phyloP scores from a whole-genome alignment of 192 early-diverging fungal genomes.

The Coemansia guatemalensis region DNA sequence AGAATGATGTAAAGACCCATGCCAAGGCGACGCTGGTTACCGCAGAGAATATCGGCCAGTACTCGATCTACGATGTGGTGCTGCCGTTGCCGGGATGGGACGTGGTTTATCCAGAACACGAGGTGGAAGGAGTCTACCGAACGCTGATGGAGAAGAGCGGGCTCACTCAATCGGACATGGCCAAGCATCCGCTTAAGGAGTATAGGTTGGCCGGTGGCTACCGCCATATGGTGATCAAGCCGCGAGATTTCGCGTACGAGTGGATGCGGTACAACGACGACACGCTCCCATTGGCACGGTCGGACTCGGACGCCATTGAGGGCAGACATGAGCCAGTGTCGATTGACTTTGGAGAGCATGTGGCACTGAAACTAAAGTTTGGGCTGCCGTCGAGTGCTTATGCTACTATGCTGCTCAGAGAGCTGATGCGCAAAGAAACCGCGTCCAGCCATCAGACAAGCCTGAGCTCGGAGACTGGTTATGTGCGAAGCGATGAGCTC shows the following conservation, averaged over 20 bases:
- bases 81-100: constrained; percentile 85
- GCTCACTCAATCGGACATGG: constrained; percentile 67
- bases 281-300: constrained; percentile 55
- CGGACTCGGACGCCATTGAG: constrained; percentile 64
- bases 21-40: constrained; percentile 59
- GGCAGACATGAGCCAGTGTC: constrained; percentile 45
- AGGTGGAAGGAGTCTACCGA: constrained; percentile 63
- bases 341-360: constrained; percentile 61
- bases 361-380: constrained; percentile 76
- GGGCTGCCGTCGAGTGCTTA: constrained; percentile 83
- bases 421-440: constrained; percentile 73
- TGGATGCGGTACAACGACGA: constrained; percentile 69
- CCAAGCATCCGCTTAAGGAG: constrained; percentile 58
- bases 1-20: constrained; percentile 19
- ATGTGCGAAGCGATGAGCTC: background rate
- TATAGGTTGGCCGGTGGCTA: constrained; percentile 68
- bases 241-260: constrained; percentile 60
- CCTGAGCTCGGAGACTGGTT: constrained; percentile 23
- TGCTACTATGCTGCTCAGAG: constrained; percentile 96
- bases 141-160: constrained; percentile 72
- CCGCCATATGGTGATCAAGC: constrained; percentile 61
- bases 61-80: constrained; percentile 86
- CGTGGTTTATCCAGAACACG: constrained; percentile 79
- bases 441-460: constrained; percentile 56
- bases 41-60: constrained; percentile 65